Evolutionary conservation across 2,329 filamentous ascomycete genomes (phyloP), one percentile per base, ranked within the genome.

Genomic region (Drechslerella dactyloides): DNA sequence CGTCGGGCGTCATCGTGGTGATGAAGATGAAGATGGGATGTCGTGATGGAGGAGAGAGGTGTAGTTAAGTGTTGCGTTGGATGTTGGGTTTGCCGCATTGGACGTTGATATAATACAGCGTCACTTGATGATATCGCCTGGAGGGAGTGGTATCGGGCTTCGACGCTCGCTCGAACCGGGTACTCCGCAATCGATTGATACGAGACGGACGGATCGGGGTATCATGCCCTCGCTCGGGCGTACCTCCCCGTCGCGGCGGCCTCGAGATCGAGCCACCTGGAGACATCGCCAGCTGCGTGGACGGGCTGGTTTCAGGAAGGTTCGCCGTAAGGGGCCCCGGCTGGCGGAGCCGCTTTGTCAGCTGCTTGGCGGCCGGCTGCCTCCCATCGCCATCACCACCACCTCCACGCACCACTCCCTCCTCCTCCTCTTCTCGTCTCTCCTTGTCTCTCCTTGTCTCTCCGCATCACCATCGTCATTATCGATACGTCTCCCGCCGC

Each of bases 1-100:
- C 60, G 37, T 42, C 37, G 37, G 57, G 53, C 42, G 59, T 51
- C 64, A 69, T 69, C 8, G 17, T 35, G n/a, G 19, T 35, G 19
- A 37, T 17, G 37, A 42, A 13, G 33, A 37, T 37, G 33, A 37
- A 13, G 33, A 7, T 6, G 6, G 6, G 33, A 37, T 37, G 37
- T 42, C 13, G 11, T 42, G 37, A 42, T 42, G 37, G 11, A 3
- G 5, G 5, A 17, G 37, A 13, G 13, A 6, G 37, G 11, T 42
- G 13, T 15, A 42, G 37, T 42, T 33, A 8, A 33, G 27, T 3
- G 8, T 33, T 3, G 27, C 8, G 27, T 3, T 33, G 3, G 27
- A 33, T 33, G 8, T 33, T 33, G 27, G 8, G 3, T 4, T 33
- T 33, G 27, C n/a, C n/a, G n/a, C n/a, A n/a, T n/a, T n/a, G n/a